Evolutionary conservation across 2,329 filamentous ascomycete genomes (phyloP), one percentile per base, ranked within the genome.

Genomic region (Daldinia eschscholtzii): DNA sequence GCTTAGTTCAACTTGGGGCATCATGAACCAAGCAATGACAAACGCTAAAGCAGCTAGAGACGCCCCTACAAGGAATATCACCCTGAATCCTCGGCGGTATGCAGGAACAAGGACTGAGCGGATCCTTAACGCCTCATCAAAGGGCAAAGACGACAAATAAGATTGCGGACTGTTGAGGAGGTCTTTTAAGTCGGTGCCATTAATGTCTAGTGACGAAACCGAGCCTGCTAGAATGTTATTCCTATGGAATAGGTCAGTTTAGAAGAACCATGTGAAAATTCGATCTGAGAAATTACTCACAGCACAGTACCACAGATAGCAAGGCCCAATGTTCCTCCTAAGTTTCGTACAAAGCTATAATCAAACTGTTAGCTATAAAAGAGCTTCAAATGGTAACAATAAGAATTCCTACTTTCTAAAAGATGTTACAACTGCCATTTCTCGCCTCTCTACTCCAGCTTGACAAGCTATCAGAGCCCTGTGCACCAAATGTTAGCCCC

Each of bases 381-480:
- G 37, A 26, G 20, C 20, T 23, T 53, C 7, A 9, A 35, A 10
- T 6, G 3, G 23, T 28, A 15, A n/a, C 3, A 48, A 4, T 1
- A 46, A 1, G 3, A 1, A 3, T 4, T 73, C 80, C 71, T 70
- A 82, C 81, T 83, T 83, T 60, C 81, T 74, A 53, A 82, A 83
- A 4, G 80, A 82, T n/a, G 80, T 83, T 3, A 82, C 80, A 41
- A 82, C 77, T 2, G 81, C 81, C 81, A 83, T 83, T 37, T 83
- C 80, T 2, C 78, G 74, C 46, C 81, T 74, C 82, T 87, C 84
- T 73, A 90, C 79, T 77, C 88, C 74, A 79, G 86, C 78, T 80
- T 90, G 82, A 80, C 89, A 79, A 78, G 87, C 78, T 82, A 90
- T 81, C 41, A 83, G 70, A n/a, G 81, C 77, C 15, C 81, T 81